These are phyloP conservation scores for Acanthamoeba sp. DNA, from an alignment of 208 protist genomes.

Conservation along the genomic window DNA sequence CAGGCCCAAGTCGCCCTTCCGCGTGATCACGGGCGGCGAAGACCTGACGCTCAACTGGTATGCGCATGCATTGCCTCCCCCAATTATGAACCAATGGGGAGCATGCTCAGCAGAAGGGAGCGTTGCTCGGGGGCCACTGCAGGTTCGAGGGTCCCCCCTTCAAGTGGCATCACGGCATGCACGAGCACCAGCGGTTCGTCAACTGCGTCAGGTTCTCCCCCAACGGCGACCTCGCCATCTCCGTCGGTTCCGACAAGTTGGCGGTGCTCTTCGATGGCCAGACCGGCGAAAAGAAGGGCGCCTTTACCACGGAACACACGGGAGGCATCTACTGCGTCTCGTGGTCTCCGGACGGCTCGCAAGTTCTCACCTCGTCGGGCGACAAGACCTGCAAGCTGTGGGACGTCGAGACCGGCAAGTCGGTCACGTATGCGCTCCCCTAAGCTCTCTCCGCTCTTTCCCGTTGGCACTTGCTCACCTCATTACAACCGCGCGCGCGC, in stretches of 20 bases:
- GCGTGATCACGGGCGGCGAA: slow-evolving; percentile 88
- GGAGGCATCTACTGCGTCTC: slow-evolving; percentile 84
- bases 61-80: not conserved
- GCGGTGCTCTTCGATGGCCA: slow-evolving; percentile 88
- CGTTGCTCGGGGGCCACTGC: too few relatives aligned
- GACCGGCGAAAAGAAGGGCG: slow-evolving; percentile 82
- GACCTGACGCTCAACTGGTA: slow-evolving; percentile 81
- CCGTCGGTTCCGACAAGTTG: slow-evolving; percentile 87
- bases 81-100: not conserved
- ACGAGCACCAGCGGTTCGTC: slow-evolving; percentile 86
- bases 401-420: slow-evolving; percentile 79
- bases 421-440: slow-evolving; percentile 7
- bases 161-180: slow-evolving; percentile 51
- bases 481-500: too few relatives aligned
- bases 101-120: too few relatives aligned
- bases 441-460: not conserved
- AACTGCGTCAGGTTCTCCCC: slow-evolving; percentile 89
- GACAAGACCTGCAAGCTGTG: slow-evolving; percentile 92
- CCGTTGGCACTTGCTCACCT: not conserved
- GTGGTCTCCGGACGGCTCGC: slow-evolving; percentile 84
- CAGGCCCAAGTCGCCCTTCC: slow-evolving; percentile 88
- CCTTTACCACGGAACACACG: slow-evolving; percentile 78
- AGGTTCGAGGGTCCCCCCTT: slow-evolving; percentile 72
- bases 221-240: slow-evolving; percentile 81
- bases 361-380: slow-evolving; percentile 87